A percentile compares a stretch with the other conserved stretches of the same genome.
phyloP scores from a whole-genome alignment of 371 early-diverging fungal genomes.

The Rhizopus arrhizus region DNA sequence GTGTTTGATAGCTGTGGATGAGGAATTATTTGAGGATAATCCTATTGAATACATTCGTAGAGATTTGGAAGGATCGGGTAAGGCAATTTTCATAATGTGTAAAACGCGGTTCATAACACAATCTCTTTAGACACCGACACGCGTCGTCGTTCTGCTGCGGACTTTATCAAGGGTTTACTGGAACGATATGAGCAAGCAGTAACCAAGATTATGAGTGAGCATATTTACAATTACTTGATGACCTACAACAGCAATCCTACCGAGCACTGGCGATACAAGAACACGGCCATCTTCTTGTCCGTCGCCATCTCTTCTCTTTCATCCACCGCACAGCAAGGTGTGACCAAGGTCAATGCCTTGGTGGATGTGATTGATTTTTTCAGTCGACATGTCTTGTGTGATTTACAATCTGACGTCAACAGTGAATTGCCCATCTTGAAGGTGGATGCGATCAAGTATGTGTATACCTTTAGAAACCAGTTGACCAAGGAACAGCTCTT shows the following conservation, averaged over 20 bases:
- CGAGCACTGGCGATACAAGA: slow-evolving; percentile 94
- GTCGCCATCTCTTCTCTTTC: slow-evolving; percentile 83
- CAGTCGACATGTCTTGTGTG: slow-evolving; percentile 76
- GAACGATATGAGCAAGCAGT: slow-evolving; percentile 83
- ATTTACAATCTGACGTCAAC: slow-evolving; percentile 74
- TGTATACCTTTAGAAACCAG: slow-evolving; percentile 92
- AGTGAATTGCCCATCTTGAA: slow-evolving; percentile 85
- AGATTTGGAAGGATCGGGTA: slow-evolving; percentile 91
- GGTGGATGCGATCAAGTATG: slow-evolving; percentile 91
- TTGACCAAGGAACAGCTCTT: slow-evolving; percentile 78
- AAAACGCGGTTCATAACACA: background rate
- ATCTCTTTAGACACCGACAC: slow-evolving; percentile 75
- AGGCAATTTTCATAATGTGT: background rate
- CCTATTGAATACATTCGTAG: slow-evolving; percentile 91
- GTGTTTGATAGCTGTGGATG: slow-evolving; percentile 70
- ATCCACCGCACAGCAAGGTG: slow-evolving; percentile 71
- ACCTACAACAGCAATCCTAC: slow-evolving; percentile 70
- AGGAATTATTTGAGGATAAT: slow-evolving; percentile 95
- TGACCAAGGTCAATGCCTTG: slow-evolving; percentile 74
- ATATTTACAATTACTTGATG: slow-evolving; percentile 75
- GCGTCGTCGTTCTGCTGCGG: slow-evolving; percentile 89
- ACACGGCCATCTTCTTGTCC: slow-evolving; percentile 90
- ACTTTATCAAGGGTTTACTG: slow-evolving; percentile 89
- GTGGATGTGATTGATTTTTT: slow-evolving; percentile 87
- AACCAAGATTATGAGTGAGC: slow-evolving; percentile 78